A percentile compares a stretch with the other conserved stretches of the same genome.
Evolutionary conservation across 225 moss, liverwort and hornwort genomes (phyloP).

Genomic region (Pseudisothecium myosuroides): DNA sequence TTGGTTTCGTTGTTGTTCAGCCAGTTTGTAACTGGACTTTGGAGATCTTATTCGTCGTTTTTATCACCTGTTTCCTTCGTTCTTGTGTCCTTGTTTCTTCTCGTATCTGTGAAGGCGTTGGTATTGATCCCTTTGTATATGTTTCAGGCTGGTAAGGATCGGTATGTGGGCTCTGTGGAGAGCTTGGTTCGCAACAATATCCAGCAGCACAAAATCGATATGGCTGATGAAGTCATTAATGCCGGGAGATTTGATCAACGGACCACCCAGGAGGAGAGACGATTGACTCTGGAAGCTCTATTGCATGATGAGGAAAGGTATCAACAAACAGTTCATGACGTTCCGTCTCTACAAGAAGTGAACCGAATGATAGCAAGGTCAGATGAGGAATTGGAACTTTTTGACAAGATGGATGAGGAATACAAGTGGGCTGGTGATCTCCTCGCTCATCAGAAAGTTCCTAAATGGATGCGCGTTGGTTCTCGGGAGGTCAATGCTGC

Average conservation of each 20-base stretch:
- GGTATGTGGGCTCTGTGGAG: slow-evolving; percentile 95
- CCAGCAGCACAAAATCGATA: slow-evolving; percentile 99
- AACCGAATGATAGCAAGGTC: slow-evolving; percentile 97
- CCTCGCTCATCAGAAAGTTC: slow-evolving; percentile 59
- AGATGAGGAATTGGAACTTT: slow-evolving; percentile 88
- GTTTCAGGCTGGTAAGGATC: slow-evolving; percentile 85
- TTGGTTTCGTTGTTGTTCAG: not conserved
- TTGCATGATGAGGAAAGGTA: slow-evolving; percentile 98
- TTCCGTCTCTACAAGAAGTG: slow-evolving; percentile 94
- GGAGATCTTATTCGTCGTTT: not conserved
- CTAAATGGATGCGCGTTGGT: slow-evolving; percentile 93
- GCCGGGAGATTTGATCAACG: slow-evolving; percentile 98
- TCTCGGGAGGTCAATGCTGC: slow-evolving; percentile 93
- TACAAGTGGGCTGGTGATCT: slow-evolving; percentile 85
- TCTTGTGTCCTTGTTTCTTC: not conserved
- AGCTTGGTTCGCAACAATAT: slow-evolving; percentile 98
- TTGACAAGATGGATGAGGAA: slow-evolving; percentile 98
- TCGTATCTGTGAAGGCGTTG: not conserved
- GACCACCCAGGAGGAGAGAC: slow-evolving; percentile 94
- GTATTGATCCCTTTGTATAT: not conserved
- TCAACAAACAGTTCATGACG: slow-evolving; percentile 96
- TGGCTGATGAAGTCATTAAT: slow-evolving; percentile 99
- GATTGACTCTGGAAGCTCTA: slow-evolving; percentile 91
- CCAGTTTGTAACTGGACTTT: not conserved
- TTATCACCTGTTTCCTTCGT: not conserved